These are phyloP conservation scores for Citrus mangshanensis DNA, from an alignment of 345 rosid genomes.

Conservation along the genomic window DNA sequence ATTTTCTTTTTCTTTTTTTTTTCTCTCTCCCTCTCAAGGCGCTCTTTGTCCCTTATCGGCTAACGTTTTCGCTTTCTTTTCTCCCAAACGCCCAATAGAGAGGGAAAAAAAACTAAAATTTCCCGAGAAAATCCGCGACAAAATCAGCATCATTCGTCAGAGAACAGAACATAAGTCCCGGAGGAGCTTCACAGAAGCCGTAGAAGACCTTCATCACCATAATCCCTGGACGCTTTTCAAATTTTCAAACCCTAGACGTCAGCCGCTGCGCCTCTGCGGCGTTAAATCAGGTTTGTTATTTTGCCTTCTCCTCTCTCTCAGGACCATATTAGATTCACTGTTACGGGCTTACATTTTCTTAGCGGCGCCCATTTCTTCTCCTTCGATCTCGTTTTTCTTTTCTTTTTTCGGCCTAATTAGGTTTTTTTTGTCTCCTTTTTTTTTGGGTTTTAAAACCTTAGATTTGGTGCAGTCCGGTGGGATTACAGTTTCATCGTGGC, in stretches of 20 bases:
- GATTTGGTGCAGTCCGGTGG: constrained; percentile 8
- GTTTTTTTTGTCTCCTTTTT: background rate
- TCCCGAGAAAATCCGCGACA: constrained; percentile 15
- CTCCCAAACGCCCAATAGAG: constrained; percentile 20
- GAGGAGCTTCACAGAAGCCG: background rate
- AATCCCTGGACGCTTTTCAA: background rate
- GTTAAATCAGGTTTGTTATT: background rate
- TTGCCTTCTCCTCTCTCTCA: background rate
- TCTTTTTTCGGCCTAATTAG: background rate
- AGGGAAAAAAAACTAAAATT: background rate
- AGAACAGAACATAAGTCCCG: background rate
- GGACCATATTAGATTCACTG: background rate
- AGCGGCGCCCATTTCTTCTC: background rate
- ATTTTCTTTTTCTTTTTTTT: background rate
- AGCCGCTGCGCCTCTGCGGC: background rate
- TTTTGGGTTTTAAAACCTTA: constrained; percentile 2
- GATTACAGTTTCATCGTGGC: background rate
- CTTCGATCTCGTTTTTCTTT: background rate
- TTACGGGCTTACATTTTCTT: background rate
- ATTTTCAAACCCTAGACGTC: background rate
- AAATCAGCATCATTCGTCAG: background rate
- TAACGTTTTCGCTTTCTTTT: constrained; percentile 36
- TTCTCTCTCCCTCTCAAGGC: constrained; percentile 26
- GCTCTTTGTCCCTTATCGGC: constrained; percentile 50
- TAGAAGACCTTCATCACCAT: background rate